phyloP scores from a whole-genome alignment of 2,329 filamentous ascomycete species.

The Cladorrhinum sp. region DNA sequence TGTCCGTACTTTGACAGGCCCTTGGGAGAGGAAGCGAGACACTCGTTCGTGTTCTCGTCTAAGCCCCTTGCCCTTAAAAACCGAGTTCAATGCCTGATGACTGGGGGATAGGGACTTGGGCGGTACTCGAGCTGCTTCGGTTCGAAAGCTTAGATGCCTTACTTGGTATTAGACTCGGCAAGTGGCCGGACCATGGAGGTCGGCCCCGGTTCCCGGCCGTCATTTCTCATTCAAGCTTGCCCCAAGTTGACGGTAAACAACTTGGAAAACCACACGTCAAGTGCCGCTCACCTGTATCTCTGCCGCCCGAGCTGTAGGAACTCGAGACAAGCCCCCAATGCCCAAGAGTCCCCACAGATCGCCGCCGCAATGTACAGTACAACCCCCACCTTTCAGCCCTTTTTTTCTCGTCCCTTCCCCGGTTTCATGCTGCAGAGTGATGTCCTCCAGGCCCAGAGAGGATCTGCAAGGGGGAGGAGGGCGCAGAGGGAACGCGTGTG shows the following conservation, averaged over 20 bases:
- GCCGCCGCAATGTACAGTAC: not conserved
- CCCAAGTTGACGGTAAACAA: not conserved
- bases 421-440: not conserved
- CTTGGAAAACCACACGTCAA: not conserved
- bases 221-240: not conserved
- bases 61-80: not conserved
- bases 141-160: not conserved
- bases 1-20: too few species aligned
- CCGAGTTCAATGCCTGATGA: not conserved
- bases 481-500: not conserved
- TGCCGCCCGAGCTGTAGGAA: not conserved
- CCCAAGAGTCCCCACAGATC: not conserved
- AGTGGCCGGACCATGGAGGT: not conserved
- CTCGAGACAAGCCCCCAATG: slow-evolving; percentile 8
- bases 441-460: not conserved
- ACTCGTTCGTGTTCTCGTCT: not conserved
- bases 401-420: slow-evolving; percentile 18
- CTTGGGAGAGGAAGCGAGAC: not conserved
- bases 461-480: not conserved
- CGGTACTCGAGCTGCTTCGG: too few species aligned
- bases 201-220: not conserved
- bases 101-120: not conserved
- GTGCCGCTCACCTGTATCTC: not conserved
- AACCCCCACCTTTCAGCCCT: slow-evolving; percentile 3
- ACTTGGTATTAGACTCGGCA: not conserved